Evolutionary conservation across 441 rosid genomes (phyloP), one percentile per base, ranked within the genome.

Genomic region (Flueggea neowawraea): DNA sequence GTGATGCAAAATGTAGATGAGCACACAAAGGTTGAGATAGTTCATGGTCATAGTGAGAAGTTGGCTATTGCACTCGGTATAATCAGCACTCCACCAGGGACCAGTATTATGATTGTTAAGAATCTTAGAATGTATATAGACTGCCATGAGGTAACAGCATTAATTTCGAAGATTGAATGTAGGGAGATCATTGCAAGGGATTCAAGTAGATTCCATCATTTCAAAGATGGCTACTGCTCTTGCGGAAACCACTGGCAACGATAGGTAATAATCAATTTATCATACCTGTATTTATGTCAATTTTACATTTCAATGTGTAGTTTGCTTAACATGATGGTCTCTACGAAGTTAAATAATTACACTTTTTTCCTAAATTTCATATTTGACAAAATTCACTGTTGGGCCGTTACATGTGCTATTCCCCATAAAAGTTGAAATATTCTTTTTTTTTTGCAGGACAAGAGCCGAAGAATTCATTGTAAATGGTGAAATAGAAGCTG

Each of bases 101-200:
- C 69, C 6, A 52, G 50, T 5, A 64, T 73, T 45, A 50, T 47
- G 62, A 60, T 73, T 10, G 63, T 63, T 13, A 73, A 73, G 64
- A 73, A 73, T 49, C 69, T 73, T 49, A 58, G 77, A 60, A 58
- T 73, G 17, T 73, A 73, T 39, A 33, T 55, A 3, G 77, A 73
- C 36, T 73, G 77, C 50, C 77, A 73, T 33, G 16, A 10, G 39
- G 65, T 59, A 6, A 73, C 63, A 22, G 65, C 69, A 49, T 52
- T 73, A 55, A 60, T 73, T 14, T 73, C 69, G 5, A 73, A 56
- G 45, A 60, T 64, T 17, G 69, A 68, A 63, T 61, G 60, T 14
- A 56, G 77, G 48, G 69, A 63, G 59, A 73, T 73, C 33, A 52
- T 68, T 49, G 72, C 73, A 8, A 68, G 77, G 55, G 77, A 73